phyloP scores from a whole-genome alignment of 2,329 filamentous ascomycete genomes.

The Lachnellula occidentalis region DNA sequence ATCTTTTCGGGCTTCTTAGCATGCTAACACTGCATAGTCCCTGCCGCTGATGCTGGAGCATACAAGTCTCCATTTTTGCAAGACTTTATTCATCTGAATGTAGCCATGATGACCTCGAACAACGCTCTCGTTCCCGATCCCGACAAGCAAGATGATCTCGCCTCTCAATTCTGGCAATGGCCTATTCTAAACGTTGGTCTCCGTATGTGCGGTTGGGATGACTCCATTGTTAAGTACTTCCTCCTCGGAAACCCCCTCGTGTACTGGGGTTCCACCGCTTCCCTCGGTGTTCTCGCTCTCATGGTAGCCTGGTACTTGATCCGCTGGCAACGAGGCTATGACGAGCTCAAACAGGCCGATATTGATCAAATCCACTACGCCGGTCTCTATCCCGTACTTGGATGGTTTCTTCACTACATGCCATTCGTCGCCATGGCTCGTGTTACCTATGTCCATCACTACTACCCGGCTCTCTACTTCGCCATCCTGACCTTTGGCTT shows the following conservation, averaged over 20 bases:
- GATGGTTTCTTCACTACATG: constrained; percentile 94
- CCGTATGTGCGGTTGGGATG: constrained; percentile 98
- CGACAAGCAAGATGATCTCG: constrained; percentile 97
- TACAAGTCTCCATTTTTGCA: constrained; percentile 97
- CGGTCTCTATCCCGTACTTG: constrained; percentile 82
- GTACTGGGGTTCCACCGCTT: constrained; percentile 88
- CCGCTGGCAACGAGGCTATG: constrained; percentile 93
- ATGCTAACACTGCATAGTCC: constrained; percentile 54
- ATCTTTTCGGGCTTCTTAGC: neutral
- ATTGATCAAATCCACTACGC: constrained; percentile 95
- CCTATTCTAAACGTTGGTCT: constrained; percentile 91
- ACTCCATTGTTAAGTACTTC: constrained; percentile 95
- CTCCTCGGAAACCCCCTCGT: constrained; percentile 92
- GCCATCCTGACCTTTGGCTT: constrained; percentile 88
- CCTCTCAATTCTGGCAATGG: constrained; percentile 98
- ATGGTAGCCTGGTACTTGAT: constrained; percentile 80
- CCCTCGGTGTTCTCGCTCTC: constrained; percentile 66
- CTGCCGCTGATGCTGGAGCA: constrained; percentile 78
- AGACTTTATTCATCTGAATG: constrained; percentile 96
- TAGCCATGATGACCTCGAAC: constrained; percentile 99
- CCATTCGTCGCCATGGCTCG: constrained; percentile 97
- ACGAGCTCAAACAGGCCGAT: constrained; percentile 71
- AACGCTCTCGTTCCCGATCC: constrained; percentile 96
- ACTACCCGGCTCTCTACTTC: constrained; percentile 97
- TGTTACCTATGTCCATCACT: constrained; percentile 98